Base-by-base conservation (phyloP, 2,329 filamentous ascomycete species). In the Fusarium brachygibbosum region DNA sequence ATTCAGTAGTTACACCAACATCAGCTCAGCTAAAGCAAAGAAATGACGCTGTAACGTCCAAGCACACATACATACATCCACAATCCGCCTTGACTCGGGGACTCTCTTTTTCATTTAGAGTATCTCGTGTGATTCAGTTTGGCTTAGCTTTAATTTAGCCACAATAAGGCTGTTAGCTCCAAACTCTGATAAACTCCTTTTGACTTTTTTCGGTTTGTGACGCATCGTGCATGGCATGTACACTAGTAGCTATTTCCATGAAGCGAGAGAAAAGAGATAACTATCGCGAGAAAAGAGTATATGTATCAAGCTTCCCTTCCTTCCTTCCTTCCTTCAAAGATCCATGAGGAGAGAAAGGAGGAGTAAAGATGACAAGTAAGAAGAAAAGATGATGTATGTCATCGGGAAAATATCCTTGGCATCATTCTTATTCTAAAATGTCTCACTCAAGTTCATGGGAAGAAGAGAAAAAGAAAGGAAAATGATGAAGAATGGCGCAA, bases 221-320 rank as follows among this genome's bases (percentile, higher is more conserved):
- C 29, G 34, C 45, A 21, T 35, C 34, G 12, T 54, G 42, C 35
- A 58, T 35, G 32, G 16, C 32, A 35, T 35, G 14, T 29, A 29
- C 9, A 29, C 32, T 17, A 7, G 7, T n/a, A 17, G 4, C 25
- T 29, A n/a, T 44, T 8, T 25, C 17, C 14, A 35, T 16, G 12
- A 45, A 54, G 51, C 48, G 60, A 49, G 60, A 49, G 68, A 63
- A 51, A 73, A 73, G 70, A 73, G 70, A 69, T 41, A 69, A 73
- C 68, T 68, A 60, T 46, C 51, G 29, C 5, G 29, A 29, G 9
- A 29, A 29, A 6, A 5, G 6, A 6, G 23, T 25, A 25, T 25
- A 25, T 25, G 23, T 6, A 25, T 5, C 6, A 4, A 25, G 23
- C 23, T 25, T 25, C 23, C 5, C 23, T 25, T 25, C 23, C n/a